Base-by-base conservation (phyloP, 495 filamentous ascomycete genomes). In the Opeltia flavorubescens region DNA sequence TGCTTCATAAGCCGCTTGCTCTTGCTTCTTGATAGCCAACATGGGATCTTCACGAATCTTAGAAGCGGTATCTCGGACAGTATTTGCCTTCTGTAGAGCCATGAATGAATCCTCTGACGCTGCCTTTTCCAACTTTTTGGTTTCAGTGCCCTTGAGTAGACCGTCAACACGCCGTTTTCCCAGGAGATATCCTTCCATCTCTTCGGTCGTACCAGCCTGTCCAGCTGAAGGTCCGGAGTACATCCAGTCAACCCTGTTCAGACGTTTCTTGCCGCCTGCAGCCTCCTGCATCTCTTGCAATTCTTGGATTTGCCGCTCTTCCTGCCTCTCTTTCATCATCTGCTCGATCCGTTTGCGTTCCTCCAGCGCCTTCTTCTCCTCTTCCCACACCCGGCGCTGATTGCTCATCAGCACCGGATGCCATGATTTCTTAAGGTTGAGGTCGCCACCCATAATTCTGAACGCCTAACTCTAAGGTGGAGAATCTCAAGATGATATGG, bases 401-500 rank as follows among this genome's bases (percentile, higher is more conserved):
- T 94, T 94, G 65, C 75, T 76, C 62, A 86, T 75, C 43, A 89
- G 72, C 44, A 76, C 74, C 43, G 87, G 86, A 59, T 98, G 89
- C 83, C 89, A 98, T 70, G 84, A 89, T 72, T 99, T 99, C 68
- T 99, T 99, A 55, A 94, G 67, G 55, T 95, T 94, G 59, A 95
- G 68, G 70, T 94, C 86, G 55, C 84, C 83, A 68, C 83, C 80
- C 84, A 89, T 89, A 46, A 72, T 84, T 26, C 15, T 21, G 38
- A n/a, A 23, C 21, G 67, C 31, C 48, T 49, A 28, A 23, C 21
- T 35, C 29, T 12, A 34, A 11, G 17, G n/a, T n/a, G n/a, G n/a
- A n/a, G n/a, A n/a, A n/a, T n/a, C n/a, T n/a, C n/a, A n/a, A n/a
- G n/a, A n/a, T n/a, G n/a, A n/a, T n/a, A n/a, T n/a, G n/a, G n/a